Evolutionary conservation across 2,329 filamentous ascomycete species (phyloP).

Genomic region (Fusarium sp.): DNA sequence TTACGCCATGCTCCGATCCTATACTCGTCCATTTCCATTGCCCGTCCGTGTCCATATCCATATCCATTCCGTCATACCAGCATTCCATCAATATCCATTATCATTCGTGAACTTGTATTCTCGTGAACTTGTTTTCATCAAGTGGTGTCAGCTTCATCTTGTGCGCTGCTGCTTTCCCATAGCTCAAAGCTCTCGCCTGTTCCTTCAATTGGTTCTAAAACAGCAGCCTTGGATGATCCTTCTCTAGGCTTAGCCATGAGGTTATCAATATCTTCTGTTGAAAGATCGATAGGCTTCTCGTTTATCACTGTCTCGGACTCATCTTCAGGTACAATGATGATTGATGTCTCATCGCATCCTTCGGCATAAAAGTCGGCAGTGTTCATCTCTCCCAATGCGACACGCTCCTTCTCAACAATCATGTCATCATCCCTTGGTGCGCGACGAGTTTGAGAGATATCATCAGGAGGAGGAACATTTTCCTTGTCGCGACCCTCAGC

Average conservation of each 20-base stretch:
- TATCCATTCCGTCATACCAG: background rate
- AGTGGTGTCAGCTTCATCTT: constrained; percentile 62
- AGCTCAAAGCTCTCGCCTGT: constrained; percentile 72
- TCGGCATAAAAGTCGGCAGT: constrained; percentile 74
- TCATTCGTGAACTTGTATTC: background rate
- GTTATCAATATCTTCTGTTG: constrained; percentile 47
- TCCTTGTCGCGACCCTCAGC: constrained; percentile 83
- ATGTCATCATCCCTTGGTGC: constrained; percentile 60
- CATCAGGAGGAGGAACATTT: constrained; percentile 83
- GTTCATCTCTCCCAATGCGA: constrained; percentile 74
- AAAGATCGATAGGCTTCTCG: constrained; percentile 37
- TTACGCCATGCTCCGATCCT: constrained; percentile 15
- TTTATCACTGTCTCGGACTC: constrained; percentile 46
- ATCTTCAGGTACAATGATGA: constrained; percentile 72
- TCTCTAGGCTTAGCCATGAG: constrained; percentile 53
- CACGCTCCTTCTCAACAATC: constrained; percentile 71
- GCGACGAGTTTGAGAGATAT: constrained; percentile 67
- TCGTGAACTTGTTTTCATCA: background rate
- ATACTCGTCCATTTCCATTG: constrained; percentile 10
- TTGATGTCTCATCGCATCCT: constrained; percentile 71
- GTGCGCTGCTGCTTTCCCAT: constrained; percentile 76
- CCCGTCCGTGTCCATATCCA: background rate
- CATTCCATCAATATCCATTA: constrained; percentile 7
- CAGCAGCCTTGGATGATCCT: constrained; percentile 56
- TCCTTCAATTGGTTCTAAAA: constrained; percentile 67